Evolutionary conservation across 352 stramenopile species (phyloP), one percentile per base, ranked within the genome.

Genomic region (Phytophthora megakarya): DNA sequence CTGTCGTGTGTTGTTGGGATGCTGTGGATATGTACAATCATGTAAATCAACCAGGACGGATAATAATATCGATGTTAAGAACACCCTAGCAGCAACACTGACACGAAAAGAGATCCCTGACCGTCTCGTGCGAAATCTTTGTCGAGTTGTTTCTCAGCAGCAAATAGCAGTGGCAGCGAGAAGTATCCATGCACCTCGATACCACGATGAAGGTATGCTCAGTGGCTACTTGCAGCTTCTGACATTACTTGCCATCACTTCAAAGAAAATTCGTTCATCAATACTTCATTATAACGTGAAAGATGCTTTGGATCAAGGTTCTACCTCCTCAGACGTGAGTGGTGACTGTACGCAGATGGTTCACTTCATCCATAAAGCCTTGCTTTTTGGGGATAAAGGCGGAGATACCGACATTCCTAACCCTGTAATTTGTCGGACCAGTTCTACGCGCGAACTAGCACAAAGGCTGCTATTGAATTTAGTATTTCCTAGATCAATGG

Each of bases 141-240:
- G 18, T 35, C 61, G n/a, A 46, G 63, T 63, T 33, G 49, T 63
- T 5, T 45, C 9, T 22, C 22, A 71, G 25, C 44, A 52, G 19
- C 38, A 64, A 64, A 13, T 16, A 16, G n/a, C 30, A 11, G 33
- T 6, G 9, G 44, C 16, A 28, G 21, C 30, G 9, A 53, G n/a
- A 32, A 46, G 22, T 12, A 58, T 49, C 19, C 21, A 35, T 16
- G 13, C 44, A 9, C 32, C 65, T 47, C 32, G 28, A 25, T 51
- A 50, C 25, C 50, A 54, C 15, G 40, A 64, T 2, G 55, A 67
- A 21, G 53, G 37, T 1, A 26, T 67, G 53, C 15, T 74, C 13
- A 44, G 50, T n/a, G 67, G 54, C 15, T 54, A 57, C 25, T 61
- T 74, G 16, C 50, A 61, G 8, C 61, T 74, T 19, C 11, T 74